phyloP scores from a whole-genome alignment of 495 filamentous ascomycete species.

The Baudoinia panamericana region DNA sequence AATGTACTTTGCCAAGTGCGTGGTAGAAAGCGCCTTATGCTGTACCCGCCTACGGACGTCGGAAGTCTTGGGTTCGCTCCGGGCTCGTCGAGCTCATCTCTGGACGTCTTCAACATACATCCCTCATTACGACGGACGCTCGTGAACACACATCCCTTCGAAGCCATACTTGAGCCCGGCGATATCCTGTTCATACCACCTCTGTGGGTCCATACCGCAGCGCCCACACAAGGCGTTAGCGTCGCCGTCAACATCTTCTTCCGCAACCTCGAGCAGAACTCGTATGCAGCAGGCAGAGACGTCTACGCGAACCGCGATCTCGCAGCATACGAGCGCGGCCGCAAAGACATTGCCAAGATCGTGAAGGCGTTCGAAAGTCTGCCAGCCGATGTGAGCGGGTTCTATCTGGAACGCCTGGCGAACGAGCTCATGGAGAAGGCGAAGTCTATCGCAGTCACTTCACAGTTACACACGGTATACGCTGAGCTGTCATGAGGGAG shows the following conservation, averaged over 20 bases:
- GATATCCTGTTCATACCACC: conserved; percentile 73
- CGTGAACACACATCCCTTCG: conserved; percentile 48
- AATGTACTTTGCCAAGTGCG: conserved; percentile 74
- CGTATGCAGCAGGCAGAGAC: conserved; percentile 63
- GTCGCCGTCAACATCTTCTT: conserved; percentile 83
- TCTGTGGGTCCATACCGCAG: conserved; percentile 70
- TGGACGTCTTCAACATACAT: conserved; percentile 48
- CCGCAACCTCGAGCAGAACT: conserved; percentile 46
- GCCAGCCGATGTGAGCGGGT: conserved; percentile 51
- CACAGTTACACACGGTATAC: conserved; percentile 9
- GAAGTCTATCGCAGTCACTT: not conserved
- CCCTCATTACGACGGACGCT: conserved; percentile 33
- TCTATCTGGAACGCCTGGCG: conserved; percentile 64
- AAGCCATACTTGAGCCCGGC: conserved; percentile 50
- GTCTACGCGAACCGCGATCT: conserved; percentile 84
- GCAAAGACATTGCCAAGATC: conserved; percentile 58
- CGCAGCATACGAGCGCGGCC: conserved; percentile 67
- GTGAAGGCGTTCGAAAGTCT: conserved; percentile 51
- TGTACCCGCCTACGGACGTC: conserved; percentile 71
- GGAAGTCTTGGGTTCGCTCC: conserved; percentile 53
- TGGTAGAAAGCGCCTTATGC: conserved; percentile 55
- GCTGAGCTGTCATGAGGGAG: conserved; percentile 9
- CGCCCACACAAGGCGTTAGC: conserved; percentile 47
- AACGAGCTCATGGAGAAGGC: conserved; percentile 45
- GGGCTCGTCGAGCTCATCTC: conserved; percentile 64